Conservation (phyloP, 2,329 filamentous ascomycete genomes). For the Monosporascus ibericus region DNA sequence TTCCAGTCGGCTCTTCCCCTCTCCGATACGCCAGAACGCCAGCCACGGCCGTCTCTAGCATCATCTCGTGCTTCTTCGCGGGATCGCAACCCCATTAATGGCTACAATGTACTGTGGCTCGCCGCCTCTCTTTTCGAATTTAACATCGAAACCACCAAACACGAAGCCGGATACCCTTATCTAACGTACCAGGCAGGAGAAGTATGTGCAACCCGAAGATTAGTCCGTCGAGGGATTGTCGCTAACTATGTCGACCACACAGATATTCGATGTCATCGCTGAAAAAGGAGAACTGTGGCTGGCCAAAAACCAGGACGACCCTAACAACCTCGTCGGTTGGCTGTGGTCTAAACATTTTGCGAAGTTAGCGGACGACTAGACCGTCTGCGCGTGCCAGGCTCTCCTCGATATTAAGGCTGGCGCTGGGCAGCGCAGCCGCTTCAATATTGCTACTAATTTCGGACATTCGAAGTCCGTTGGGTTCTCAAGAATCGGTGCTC, state of each 20-base stretch:
- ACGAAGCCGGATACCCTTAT: conserved; percentile 93
- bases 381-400: conserved; percentile 12
- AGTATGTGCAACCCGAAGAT: conserved; percentile 37
- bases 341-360: conserved; percentile 99
- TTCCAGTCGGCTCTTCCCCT: conserved; percentile 86
- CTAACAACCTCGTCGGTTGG: conserved; percentile 76
- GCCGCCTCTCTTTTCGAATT: conserved; percentile 95
- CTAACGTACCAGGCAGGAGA: conserved; percentile 93
- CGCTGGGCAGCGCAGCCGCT: background rate
- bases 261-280: conserved; percentile 86
- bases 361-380: conserved; percentile 47
- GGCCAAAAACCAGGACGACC: conserved; percentile 93
- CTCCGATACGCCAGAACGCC: conserved; percentile 57
- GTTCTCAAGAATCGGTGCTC: background rate
- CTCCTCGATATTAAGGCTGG: conserved; percentile 2
- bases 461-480: background rate
- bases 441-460: background rate
- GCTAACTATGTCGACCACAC: background rate
- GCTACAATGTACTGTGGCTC: conserved; percentile 76
- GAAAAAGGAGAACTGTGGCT: conserved; percentile 98
- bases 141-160: conserved; percentile 86
- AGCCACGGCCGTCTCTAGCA: conserved; percentile 46
- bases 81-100: conserved; percentile 48
- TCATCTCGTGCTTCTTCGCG: conserved; percentile 55
- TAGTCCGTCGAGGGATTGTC: background rate